Evolutionary conservation across 148 eudicot species (phyloP).

Genomic region (Rheum nobile): DNA sequence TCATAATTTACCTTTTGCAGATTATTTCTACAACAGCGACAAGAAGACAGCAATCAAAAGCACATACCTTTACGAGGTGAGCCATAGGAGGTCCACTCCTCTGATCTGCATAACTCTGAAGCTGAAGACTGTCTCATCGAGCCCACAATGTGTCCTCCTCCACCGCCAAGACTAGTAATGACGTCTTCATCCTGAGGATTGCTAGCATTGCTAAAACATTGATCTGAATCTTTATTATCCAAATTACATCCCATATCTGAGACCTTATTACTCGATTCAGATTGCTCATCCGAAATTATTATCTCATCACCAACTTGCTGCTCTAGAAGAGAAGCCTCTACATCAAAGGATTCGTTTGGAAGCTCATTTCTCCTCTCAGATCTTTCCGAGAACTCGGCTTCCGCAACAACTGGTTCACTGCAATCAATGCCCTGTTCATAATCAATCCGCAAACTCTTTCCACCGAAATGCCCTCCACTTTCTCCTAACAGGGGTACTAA

Average conservation of each 20-base stretch:
- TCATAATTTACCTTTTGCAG: neutral
- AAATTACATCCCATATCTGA: neutral
- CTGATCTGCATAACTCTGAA: slow-evolving; percentile 2
- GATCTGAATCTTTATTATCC: neutral
- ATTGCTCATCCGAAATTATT: neutral
- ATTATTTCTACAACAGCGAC: neutral
- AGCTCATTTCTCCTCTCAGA: neutral
- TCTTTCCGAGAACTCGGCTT: neutral
- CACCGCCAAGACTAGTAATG: neutral
- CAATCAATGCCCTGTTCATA: neutral
- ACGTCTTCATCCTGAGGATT: neutral
- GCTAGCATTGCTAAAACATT: neutral
- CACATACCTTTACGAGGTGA: slow-evolving; percentile 2
- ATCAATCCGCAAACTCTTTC: slow-evolving; percentile 1
- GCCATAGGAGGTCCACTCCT: slow-evolving; percentile 3
- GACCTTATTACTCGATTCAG: neutral
- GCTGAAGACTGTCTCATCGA: slow-evolving; percentile 4
- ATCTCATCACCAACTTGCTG: neutral
- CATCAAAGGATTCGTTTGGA: neutral
- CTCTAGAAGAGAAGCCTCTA: neutral
- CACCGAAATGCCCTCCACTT: neutral
- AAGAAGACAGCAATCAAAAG: neutral
- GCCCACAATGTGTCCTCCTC: neutral
- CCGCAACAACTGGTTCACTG: neutral
- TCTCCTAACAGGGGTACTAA: neutral